These are phyloP conservation scores for Trametes sp. DNA, from an alignment of 1,284 basidiomycete genomes.

Conservation along the genomic window DNA sequence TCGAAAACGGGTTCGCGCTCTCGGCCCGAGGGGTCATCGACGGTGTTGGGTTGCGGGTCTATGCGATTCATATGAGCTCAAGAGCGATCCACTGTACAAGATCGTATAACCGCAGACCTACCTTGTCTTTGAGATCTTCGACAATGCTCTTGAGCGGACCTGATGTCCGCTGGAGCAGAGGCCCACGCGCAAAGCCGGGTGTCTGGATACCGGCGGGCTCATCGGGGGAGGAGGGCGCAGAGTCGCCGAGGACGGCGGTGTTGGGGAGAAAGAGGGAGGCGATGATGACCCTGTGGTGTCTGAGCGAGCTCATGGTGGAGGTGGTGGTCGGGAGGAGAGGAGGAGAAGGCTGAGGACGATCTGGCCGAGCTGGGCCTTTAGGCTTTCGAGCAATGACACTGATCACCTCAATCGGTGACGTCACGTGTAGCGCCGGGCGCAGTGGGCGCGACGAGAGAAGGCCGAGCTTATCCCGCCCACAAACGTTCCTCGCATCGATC, in stretches of 20 bases:
- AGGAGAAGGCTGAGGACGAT: constrained; percentile 4
- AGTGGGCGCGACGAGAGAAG: constrained; percentile 13
- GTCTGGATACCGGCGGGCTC: constrained; percentile 28
- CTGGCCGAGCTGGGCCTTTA: constrained; percentile 19
- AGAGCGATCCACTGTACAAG: no score
- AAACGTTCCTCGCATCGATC: constrained; percentile 18
- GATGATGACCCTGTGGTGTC: constrained; percentile 75
- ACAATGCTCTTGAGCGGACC: constrained; percentile 72
- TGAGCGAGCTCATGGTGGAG: constrained; percentile 63
- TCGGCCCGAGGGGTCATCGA: constrained; percentile 48
- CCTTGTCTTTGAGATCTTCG: constrained; percentile 76
- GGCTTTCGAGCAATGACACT: constrained; percentile 26
- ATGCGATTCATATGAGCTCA: not conserved
- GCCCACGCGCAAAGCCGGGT: constrained; percentile 31
- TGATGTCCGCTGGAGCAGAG: constrained; percentile 28
- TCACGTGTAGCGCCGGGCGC: constrained; percentile 32
- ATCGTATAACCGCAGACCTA: no score
- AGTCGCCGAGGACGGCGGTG: constrained; percentile 68
- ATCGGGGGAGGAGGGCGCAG: constrained; percentile 55
- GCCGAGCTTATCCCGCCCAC: constrained; percentile 20
- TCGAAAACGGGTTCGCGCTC: constrained; percentile 47
- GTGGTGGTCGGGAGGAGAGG: constrained; percentile 14
- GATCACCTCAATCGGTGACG: constrained; percentile 32
- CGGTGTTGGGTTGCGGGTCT: constrained; percentile 53
- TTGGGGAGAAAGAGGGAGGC: constrained; percentile 82